phyloP scores from a whole-genome alignment of 495 filamentous ascomycete genomes.

The Hyaloscypha variabilis region DNA sequence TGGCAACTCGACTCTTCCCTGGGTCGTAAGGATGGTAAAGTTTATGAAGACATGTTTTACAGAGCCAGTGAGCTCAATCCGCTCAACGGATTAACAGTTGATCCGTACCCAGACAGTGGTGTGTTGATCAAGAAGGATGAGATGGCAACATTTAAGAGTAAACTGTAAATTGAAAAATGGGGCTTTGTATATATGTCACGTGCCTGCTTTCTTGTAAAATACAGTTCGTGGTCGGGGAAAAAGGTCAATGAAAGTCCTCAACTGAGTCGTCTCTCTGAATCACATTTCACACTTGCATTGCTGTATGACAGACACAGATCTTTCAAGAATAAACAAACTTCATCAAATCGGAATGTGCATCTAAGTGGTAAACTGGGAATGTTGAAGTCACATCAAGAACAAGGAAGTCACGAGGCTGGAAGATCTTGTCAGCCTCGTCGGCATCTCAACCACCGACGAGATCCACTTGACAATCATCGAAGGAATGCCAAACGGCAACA shows the following conservation, averaged over 20 bases:
- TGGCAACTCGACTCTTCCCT: slow-evolving; percentile 70
- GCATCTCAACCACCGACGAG: background rate
- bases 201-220: background rate
- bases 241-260: background rate
- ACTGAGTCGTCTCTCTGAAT: background rate
- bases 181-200: background rate
- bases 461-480: background rate
- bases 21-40: slow-evolving; percentile 65
- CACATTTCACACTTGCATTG: background rate
- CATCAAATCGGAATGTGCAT: no score
- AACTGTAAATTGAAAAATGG: slow-evolving; percentile 38
- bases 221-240: no score
- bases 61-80: slow-evolving; percentile 68
- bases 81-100: slow-evolving; percentile 64
- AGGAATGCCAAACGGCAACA: background rate
- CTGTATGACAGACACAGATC: no score
- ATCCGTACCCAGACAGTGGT: slow-evolving; percentile 66
- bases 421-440: background rate
- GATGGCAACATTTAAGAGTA: slow-evolving; percentile 41
- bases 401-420: background rate
- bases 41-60: slow-evolving; percentile 71
- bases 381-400: background rate
- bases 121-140: slow-evolving; percentile 59
- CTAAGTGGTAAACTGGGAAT: background rate
- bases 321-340: background rate